Evolutionary conservation across 345 rosid genomes (phyloP).

Genomic region (Clausena lansium): DNA sequence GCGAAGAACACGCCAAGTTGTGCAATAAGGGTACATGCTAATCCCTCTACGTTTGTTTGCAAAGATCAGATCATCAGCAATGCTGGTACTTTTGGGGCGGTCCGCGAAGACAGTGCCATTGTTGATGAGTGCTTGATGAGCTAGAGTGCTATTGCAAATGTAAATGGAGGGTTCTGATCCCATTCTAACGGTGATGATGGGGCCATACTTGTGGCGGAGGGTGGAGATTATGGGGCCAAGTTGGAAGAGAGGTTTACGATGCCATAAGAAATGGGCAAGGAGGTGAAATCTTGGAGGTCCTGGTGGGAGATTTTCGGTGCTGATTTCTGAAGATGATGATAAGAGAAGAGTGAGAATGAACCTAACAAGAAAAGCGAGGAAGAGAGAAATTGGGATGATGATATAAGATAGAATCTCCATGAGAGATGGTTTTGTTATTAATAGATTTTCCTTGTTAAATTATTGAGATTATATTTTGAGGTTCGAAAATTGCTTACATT

Average conservation of each 20-base stretch:
- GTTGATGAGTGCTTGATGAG: constrained; percentile 16
- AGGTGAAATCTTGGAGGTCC: background rate
- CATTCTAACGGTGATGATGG: constrained; percentile 8
- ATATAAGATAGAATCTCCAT: background rate
- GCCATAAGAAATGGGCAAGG: background rate
- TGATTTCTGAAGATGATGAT: background rate
- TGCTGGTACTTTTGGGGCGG: background rate
- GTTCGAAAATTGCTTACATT: background rate
- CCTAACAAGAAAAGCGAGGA: background rate
- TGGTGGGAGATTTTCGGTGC: constrained; percentile 1
- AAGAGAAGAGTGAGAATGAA: background rate
- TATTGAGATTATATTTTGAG: background rate
- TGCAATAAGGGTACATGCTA: constrained; percentile 7
- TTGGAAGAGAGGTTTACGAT: background rate
- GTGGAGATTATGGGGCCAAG: background rate
- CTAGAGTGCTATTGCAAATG: constrained; percentile 5
- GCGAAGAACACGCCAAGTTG: constrained; percentile 20
- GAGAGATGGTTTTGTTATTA: too few species aligned
- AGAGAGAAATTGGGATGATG: background rate
- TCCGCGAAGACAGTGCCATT: constrained; percentile 18
- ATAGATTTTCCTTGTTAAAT: too few species aligned
- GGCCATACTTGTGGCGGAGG: background rate
- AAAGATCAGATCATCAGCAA: background rate
- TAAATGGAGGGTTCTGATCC: constrained; percentile 12
- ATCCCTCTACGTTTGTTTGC: background rate